phyloP scores from a whole-genome alignment of 768 basidiomycete genomes.

The Rickenella mellea region DNA sequence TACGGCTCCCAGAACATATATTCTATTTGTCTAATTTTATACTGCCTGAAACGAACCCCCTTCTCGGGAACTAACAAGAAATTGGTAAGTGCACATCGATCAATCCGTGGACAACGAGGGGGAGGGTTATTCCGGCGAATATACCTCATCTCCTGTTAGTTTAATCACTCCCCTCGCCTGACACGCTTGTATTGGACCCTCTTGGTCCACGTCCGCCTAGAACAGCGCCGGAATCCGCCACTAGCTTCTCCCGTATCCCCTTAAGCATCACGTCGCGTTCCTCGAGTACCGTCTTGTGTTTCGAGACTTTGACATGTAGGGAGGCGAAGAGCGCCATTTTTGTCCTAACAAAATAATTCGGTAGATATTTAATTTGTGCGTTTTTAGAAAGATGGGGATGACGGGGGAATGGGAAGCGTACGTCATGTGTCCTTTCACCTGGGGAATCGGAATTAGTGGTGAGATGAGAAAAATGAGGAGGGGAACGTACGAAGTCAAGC shows the following conservation, averaged over 20 bases:
- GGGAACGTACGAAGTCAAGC: constrained; percentile 37
- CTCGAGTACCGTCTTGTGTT: constrained; percentile 28
- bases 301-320: constrained; percentile 31
- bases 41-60: no score
- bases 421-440: constrained; percentile 42
- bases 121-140: no score
- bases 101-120: no score
- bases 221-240: constrained; percentile 31
- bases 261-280: constrained; percentile 32
- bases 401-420: constrained; percentile 23
- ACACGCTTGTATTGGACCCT: no score
- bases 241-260: constrained; percentile 25
- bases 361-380: no score
- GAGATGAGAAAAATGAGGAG: not conserved
- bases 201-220: constrained; percentile 15
- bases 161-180: no score
- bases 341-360: constrained; percentile 20
- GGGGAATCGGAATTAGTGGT: not conserved
- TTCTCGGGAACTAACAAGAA: no score
- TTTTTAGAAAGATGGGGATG: no score
- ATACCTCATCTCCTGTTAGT: no score
- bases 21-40: no score
- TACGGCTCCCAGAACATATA: no score
- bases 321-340: constrained; percentile 39
- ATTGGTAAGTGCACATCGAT: no score